phyloP scores from a whole-genome alignment of 1,284 basidiomycete species.

The Neonothopanus nambi region DNA sequence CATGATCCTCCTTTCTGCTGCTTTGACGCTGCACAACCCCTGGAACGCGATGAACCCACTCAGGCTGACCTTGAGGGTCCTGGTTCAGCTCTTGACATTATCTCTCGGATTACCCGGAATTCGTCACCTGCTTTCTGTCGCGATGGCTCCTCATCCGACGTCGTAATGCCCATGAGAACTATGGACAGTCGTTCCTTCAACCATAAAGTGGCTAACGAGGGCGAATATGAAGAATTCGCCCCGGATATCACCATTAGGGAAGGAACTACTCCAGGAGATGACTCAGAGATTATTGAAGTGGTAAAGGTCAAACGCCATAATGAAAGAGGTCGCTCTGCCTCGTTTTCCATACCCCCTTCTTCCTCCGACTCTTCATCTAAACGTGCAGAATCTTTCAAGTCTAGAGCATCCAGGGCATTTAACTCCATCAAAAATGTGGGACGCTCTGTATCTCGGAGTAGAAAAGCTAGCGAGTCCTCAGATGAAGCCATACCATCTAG shows the following conservation, averaged over 20 bases:
- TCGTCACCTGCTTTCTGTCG: constrained; percentile 23
- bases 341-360: constrained; percentile 16
- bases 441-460: constrained; percentile 35
- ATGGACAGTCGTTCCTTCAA: constrained; percentile 27
- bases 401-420: constrained; percentile 61
- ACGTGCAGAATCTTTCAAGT: constrained; percentile 53
- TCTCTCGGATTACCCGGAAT: constrained; percentile 13
- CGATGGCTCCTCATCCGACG: constrained; percentile 18
- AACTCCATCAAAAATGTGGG: constrained; percentile 59
- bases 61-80: constrained; percentile 41
- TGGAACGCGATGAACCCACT: constrained; percentile 15
- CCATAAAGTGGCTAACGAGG: constrained; percentile 29
- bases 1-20: constrained; percentile 62
- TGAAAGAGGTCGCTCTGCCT: constrained; percentile 24
- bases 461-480: constrained; percentile 30
- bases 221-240: constrained; percentile 24
- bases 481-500: constrained; percentile 37
- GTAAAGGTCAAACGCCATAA: constrained; percentile 53
- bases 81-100: constrained; percentile 38
- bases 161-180: constrained; percentile 29
- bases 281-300: constrained; percentile 66
- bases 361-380: constrained; percentile 31
- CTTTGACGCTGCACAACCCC: constrained; percentile 54
- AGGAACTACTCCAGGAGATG: constrained; percentile 31
- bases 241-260: constrained; percentile 24